Conservation (phyloP, 2,329 filamentous ascomycete genomes). For the Alternaria postmessia region DNA sequence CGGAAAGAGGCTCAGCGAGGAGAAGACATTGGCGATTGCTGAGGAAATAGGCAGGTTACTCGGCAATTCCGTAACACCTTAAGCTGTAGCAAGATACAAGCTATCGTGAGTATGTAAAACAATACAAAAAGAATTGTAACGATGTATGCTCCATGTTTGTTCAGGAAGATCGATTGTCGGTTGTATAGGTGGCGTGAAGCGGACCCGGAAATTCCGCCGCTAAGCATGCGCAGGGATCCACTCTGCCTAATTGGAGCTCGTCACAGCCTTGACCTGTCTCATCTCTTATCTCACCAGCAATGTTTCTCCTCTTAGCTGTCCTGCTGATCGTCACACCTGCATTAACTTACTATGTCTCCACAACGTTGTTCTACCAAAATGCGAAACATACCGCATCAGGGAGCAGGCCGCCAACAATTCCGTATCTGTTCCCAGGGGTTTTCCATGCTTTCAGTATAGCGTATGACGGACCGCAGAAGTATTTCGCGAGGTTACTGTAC, state of each 20-base stretch:
- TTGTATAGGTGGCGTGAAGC: not conserved
- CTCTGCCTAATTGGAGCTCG: not conserved
- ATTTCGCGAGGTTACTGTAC: conserved; percentile 38
- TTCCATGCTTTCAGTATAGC: conserved; percentile 33
- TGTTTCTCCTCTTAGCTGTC: conserved; percentile 5
- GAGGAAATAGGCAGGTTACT: conserved; percentile 12
- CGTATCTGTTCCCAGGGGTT: conserved; percentile 33
- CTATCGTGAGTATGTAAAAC: not conserved
- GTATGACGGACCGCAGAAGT: conserved; percentile 28
- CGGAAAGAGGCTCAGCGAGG: conserved; percentile 13
- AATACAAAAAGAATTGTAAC: not conserved
- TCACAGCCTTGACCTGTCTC: not conserved
- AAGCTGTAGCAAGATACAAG: not conserved
- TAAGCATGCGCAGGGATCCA: conserved; percentile 7
- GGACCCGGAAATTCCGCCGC: not conserved
- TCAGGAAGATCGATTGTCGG: not conserved
- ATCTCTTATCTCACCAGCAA: conserved; percentile 4
- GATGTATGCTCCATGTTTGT: not conserved
- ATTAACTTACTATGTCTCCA: conserved; percentile 35
- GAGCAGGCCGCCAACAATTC: conserved; percentile 33
- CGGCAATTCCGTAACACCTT: conserved; percentile 6
- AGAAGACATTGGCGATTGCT: conserved; percentile 18
- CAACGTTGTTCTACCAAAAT: conserved; percentile 26
- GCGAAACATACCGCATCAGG: conserved; percentile 14
- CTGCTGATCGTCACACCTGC: conserved; percentile 20